Evolutionary conservation across 2,329 filamentous ascomycete genomes (phyloP), one percentile per base, ranked within the genome.

Genomic region (Paecilomyces formosus): DNA sequence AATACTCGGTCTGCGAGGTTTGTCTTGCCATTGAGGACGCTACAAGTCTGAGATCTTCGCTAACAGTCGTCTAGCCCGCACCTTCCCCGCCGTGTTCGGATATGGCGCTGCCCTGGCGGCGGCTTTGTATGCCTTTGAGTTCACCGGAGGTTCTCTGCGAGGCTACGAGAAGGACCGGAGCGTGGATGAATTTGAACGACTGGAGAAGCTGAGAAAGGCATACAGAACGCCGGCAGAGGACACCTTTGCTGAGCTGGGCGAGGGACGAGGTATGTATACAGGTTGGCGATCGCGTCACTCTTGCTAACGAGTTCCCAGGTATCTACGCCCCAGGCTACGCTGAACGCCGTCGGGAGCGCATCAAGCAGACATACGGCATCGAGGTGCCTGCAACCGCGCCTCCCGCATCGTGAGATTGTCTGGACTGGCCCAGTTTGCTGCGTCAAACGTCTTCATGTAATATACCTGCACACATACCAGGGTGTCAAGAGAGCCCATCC

Each of bases 311-410:
- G 26, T 24, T 51, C 12, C 7, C 66, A 96, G 92, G 89, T 57
- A 90, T 96, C 67, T 82, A 87, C 66, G 88, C 84, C 49, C 87
- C 89, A 15, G 90, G 90, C 55, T 96, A 94, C 72, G 88, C 90
- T 66, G 90, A 96, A 80, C 83, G 92, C 74, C 86, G 92, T 74
- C 85, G 85, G 65, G 81, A 92, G 78, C 84, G 90, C 67, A 82
- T 97, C 74, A 87, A 90, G 83, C 87, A 91, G 76, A 90, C 87
- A 75, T 96, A 96, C 70, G 91, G 92, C 60, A 85, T 95, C 69
- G 91, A 96, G 64, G 86, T 96, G 70, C 84, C 88, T 69, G 83
- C 86, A 57, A 84, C 87, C 62, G 70, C 70, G 57, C 68, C 70
- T 63, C 68, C 74, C 55, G 71, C 75, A 58, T 75, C 74, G 72